Base-by-base conservation (phyloP, 495 filamentous ascomycete genomes). In the Thermochaetoides thermophila region DNA sequence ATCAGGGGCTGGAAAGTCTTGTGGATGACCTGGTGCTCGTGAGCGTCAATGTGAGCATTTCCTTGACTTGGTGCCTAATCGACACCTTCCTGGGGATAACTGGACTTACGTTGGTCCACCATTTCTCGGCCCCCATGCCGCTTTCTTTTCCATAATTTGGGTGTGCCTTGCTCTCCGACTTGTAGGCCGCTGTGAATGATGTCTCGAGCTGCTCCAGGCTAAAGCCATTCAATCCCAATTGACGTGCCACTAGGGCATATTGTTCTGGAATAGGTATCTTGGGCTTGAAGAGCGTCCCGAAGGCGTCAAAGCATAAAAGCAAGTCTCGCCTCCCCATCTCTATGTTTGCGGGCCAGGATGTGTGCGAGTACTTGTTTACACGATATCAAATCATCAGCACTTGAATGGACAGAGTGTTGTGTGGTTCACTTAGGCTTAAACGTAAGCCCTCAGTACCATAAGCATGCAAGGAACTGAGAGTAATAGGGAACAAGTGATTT, bases 241-340 rank as follows among this genome's bases (percentile, higher is more conserved):
- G 39, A 24, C 64, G 51, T 1, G 78, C 81, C 13, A 68, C 54
- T 5, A 64, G 42, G 8, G 59, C 64, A 54, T 87, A 87, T 44
- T 80, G 74, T 20, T 64, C 51, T 4, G 64, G 58, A 31, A 86
- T 61, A 1, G 77, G 55, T 8, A 41, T 42, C 35, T 60, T 68
- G 4, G 81, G 82, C 17, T 59, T 54, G 55, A 82, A 84, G 21
- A 87, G 59, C 1, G 82, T 87, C 3, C 69, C 74, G 37, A 86
- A 86, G 29, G 78, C 82, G 52, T 87, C 81, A 38, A 87, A 71
- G 35, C 42, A 78, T 29, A 82, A 53, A 17, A 80, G 61, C 8
- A 77, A 67, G 18, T 64, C 69, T 8, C 44, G 20, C 5, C 21
- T 28, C 2, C 12, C 17, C 34, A 44, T 41, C 0, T 5, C 16